Base-by-base conservation (phyloP, 345 rosid genomes). In the Citrus inodora region DNA sequence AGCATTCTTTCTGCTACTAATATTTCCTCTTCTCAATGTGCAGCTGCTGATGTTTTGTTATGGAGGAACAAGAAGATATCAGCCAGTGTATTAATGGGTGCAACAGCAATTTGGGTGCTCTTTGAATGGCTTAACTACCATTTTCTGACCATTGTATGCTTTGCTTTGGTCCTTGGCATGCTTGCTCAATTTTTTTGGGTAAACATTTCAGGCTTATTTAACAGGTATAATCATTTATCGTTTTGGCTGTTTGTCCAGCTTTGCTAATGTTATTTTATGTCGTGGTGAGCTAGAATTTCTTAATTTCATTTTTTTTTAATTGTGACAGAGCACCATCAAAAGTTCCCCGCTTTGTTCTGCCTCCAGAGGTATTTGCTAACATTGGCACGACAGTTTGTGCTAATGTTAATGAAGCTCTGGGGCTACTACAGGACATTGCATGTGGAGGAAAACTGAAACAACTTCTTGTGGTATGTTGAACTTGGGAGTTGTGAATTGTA, bases 31-130 rank as follows among this genome's bases (percentile, higher is more conserved):
- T 67, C 28, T 37, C 24, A 77, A 84, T 76, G 27, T 67, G 78
- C 82, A 97, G 98, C 99, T 91, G 99, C 99, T 86, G 98, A 95
- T 92, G 98, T 95, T 48, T 86, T 95, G 80, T 77, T 94, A 63
- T 95, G 98, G 98, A 95, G 97, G 93, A 92, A 93, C 88, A 95
- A 93, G 89, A 93, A 95, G 90, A 92, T 93, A 69, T 95, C 98
- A 30, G 97, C 92, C 13, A 75, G 98, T 68, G 76, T 89, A 71
- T 78, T 95, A 58, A 80, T 78, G 64, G 88, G 83, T 75, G 98
- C 98, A 58, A 95, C 98, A 10, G 88, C 87, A 71, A 48, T 90
- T 67, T 95, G 98, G 98, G 83, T 92, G 83, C 93, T 95, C 48
- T 92, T 95, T 76, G 98, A 95, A 84, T 95, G 98, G 97, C 93